Evolutionary conservation across 805 yeast genomes (phyloP).

Genomic region (Cyberlindnera xishuangbannaensis): DNA sequence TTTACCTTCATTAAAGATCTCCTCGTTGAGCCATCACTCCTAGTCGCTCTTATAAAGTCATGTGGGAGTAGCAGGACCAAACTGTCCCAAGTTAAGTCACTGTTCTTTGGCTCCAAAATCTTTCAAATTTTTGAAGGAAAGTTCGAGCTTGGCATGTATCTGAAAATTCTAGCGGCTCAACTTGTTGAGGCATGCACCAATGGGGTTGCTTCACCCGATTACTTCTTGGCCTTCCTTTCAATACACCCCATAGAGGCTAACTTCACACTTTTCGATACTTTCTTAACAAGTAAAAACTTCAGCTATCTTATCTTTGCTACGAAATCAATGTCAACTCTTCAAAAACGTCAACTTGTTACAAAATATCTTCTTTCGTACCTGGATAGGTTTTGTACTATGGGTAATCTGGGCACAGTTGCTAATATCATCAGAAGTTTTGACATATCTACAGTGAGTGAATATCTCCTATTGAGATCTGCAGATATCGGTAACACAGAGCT

Average conservation of each 20-base stretch:
- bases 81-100: conserved; percentile 12
- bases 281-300: conserved; percentile 11
- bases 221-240: conserved; percentile 17
- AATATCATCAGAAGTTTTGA: conserved; percentile 8
- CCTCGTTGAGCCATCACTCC: conserved; percentile 14
- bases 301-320: neutral
- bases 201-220: conserved; percentile 5
- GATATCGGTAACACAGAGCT: conserved; percentile 9
- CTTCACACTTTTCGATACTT: conserved; percentile 9
- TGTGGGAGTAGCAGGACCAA: conserved; percentile 10
- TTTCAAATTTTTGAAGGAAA: conserved; percentile 21
- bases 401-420: conserved; percentile 9
- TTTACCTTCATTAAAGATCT: conserved; percentile 18
- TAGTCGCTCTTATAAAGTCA: conserved; percentile 8
- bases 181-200: conserved; percentile 11
- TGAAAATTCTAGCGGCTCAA: conserved; percentile 13
- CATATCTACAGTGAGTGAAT: neutral
- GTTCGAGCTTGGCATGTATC: conserved; percentile 12
- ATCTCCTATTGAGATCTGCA: conserved; percentile 3
- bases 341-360: conserved; percentile 18
- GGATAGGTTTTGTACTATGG: neutral
- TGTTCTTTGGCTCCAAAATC: conserved; percentile 24
- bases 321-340: conserved; percentile 9
- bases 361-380: conserved; percentile 8
- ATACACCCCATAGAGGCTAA: conserved; percentile 24